Evolutionary conservation across 1,284 basidiomycete species (phyloP).

Genomic region (Ganoderma leucocontextum): DNA sequence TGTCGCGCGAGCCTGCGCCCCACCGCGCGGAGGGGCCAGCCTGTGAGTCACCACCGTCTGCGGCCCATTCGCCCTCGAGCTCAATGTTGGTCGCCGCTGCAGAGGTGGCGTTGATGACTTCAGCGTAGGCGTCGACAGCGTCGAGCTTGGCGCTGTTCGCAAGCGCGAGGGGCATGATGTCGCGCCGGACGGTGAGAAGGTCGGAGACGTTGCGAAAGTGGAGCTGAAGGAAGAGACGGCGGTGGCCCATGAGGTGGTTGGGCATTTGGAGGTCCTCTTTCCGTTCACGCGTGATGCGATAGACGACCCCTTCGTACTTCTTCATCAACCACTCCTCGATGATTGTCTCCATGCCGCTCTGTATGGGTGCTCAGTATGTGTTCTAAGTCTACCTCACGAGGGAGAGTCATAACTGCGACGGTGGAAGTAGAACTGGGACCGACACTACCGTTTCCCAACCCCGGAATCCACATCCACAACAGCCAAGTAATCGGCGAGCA

Average conservation of each 20-base stretch:
- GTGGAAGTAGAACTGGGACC: not conserved
- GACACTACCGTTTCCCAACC: not conserved
- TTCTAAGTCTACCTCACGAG: not conserved
- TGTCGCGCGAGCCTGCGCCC: constrained; percentile 55
- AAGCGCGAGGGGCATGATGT: constrained; percentile 89
- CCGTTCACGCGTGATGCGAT: constrained; percentile 79
- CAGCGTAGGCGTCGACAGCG: constrained; percentile 97
- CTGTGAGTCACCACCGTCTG: constrained; percentile 52
- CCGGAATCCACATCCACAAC: not conserved
- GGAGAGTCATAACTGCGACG: not conserved
- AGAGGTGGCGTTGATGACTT: constrained; percentile 88
- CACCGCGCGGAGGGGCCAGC: constrained; percentile 36
- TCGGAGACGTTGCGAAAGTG: constrained; percentile 95
- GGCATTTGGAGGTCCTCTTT: constrained; percentile 97
- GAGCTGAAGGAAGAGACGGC: constrained; percentile 88
- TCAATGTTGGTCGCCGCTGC: constrained; percentile 69
- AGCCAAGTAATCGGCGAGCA: not conserved
- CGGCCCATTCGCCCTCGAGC: constrained; percentile 73
- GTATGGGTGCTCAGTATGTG: not conserved
- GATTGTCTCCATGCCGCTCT: constrained; percentile 88
- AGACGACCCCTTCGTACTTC: constrained; percentile 89
- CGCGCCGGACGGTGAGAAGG: constrained; percentile 87
- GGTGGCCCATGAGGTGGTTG: constrained; percentile 95
- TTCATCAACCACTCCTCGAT: constrained; percentile 98
- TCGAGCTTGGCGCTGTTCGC: constrained; percentile 94